Conservation (phyloP, 768 basidiomycete genomes). For the Leccinum rimulosum region DNA sequence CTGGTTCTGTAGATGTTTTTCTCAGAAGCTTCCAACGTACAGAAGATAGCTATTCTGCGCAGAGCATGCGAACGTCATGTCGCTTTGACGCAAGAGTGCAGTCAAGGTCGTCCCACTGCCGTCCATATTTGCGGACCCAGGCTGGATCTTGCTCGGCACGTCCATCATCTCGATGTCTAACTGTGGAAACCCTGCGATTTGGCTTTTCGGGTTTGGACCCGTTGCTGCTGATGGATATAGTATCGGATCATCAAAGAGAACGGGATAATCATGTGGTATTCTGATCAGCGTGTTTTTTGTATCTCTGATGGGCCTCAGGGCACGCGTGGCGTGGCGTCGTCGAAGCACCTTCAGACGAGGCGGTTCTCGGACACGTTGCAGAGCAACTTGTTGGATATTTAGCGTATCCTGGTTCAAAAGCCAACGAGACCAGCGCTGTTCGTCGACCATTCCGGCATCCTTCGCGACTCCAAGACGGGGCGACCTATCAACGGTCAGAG, state of each 20-base stretch:
- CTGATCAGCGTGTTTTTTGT: background rate
- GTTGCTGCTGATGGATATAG: conserved; percentile 95
- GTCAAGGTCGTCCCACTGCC: conserved; percentile 65
- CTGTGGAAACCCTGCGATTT: conserved; percentile 91
- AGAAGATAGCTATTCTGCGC: conserved; percentile 75
- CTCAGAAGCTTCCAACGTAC: conserved; percentile 63
- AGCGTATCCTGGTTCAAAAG: conserved; percentile 37
- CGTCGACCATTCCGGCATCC: conserved; percentile 69
- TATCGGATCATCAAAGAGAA: conserved; percentile 99
- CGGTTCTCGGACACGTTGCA: conserved; percentile 85
- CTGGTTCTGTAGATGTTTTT: conserved; percentile 63
- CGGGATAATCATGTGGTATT: conserved; percentile 72
- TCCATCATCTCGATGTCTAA: conserved; percentile 94
- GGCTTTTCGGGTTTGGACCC: conserved; percentile 92
- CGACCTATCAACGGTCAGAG: conserved; percentile 46
- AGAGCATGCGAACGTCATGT: conserved; percentile 86
- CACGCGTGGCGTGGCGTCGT: conserved; percentile 70
- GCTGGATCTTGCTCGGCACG: conserved; percentile 76
- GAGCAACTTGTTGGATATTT: conserved; percentile 78
- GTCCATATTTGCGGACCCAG: conserved; percentile 84
- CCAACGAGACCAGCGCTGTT: conserved; percentile 85
- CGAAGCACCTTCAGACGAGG: conserved; percentile 92
- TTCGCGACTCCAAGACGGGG: conserved; percentile 77
- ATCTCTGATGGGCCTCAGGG: background rate
- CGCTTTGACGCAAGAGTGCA: conserved; percentile 83